Conservation (phyloP, 106 monocot genomes). For the Triglochin maritima region DNA sequence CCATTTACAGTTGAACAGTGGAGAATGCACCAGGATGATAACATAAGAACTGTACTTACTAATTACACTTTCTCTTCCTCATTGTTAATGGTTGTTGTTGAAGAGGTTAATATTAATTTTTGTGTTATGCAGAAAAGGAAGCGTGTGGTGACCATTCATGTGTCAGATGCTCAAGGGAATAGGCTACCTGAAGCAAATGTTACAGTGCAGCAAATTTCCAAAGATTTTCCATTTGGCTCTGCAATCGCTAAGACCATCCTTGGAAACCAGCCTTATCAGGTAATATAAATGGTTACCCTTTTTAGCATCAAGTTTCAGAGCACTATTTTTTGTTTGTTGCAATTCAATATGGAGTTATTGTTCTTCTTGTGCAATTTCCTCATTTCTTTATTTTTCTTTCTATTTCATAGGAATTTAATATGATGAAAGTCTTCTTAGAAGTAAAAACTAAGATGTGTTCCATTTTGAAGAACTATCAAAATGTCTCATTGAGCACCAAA, state of each 20-base stretch:
- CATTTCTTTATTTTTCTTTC: neutral
- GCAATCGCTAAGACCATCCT: slow-evolving; percentile 69
- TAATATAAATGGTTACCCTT: neutral
- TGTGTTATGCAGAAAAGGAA: slow-evolving; percentile 45
- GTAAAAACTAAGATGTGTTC: neutral
- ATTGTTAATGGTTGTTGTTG: neutral
- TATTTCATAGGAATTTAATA: neutral
- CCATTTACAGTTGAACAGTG: slow-evolving; percentile 75
- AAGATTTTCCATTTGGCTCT: slow-evolving; percentile 77
- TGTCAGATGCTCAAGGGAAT: slow-evolving; percentile 45
- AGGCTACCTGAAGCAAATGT: slow-evolving; percentile 43
- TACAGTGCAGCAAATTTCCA: slow-evolving; percentile 35
- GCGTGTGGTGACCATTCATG: slow-evolving; percentile 51
- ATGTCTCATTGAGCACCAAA: neutral
- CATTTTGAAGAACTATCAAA: neutral
- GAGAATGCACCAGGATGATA: slow-evolving; percentile 51
- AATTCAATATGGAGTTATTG: too few relatives aligned
- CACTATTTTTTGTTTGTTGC: too few relatives aligned
- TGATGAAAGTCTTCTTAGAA: too few relatives aligned
- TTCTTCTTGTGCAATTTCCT: neutral
- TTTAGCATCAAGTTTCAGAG: too few relatives aligned
- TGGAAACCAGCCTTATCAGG: slow-evolving; percentile 66
- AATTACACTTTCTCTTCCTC: neutral
- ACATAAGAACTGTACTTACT: slow-evolving; percentile 44
- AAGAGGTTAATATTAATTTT: neutral